These are phyloP conservation scores for Blastobotrys ciferrii DNA, from an alignment of 1,139 yeast genomes.

Conservation along the genomic window DNA sequence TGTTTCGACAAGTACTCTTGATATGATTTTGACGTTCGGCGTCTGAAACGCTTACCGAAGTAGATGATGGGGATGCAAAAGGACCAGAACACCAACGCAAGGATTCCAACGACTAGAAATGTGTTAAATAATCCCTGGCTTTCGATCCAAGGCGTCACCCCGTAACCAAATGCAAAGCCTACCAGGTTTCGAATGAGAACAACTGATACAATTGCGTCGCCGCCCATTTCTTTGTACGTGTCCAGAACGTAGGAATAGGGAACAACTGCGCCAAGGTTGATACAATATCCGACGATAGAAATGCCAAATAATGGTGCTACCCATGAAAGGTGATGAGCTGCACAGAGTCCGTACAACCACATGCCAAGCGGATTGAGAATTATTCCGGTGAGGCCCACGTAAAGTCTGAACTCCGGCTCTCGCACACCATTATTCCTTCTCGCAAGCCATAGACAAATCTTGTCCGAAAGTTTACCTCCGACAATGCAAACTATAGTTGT, in stretches of 20 bases:
- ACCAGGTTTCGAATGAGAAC: constrained; percentile 21
- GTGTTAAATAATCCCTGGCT: constrained; percentile 46
- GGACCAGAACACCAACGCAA: constrained; percentile 43
- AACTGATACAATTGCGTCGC: constrained; percentile 46
- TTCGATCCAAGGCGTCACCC: constrained; percentile 48
- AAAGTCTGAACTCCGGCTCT: constrained; percentile 72
- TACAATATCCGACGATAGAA: constrained; percentile 48
- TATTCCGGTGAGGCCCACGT: constrained; percentile 60
- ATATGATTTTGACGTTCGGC: constrained; percentile 19
- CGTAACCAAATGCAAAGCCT: constrained; percentile 49
- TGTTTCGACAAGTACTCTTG: constrained; percentile 8
- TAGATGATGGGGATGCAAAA: constrained; percentile 43
- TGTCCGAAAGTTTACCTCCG: constrained; percentile 61
- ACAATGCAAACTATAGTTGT: constrained; percentile 60
- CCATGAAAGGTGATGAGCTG: constrained; percentile 58
- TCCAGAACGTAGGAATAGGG: constrained; percentile 52
- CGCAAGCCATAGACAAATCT: constrained; percentile 65
- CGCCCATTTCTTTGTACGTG: constrained; percentile 48
- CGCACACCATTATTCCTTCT: constrained; percentile 60
- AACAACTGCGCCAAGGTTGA: constrained; percentile 51
- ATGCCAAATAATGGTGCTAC: constrained; percentile 39
- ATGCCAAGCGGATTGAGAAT: constrained; percentile 66
- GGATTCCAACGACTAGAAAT: constrained; percentile 45
- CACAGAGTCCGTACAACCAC: constrained; percentile 72
- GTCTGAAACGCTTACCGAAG: constrained; percentile 28